phyloP scores from a whole-genome alignment of 169 alveolate genomes.

The Plasmodium knowlesi region DNA sequence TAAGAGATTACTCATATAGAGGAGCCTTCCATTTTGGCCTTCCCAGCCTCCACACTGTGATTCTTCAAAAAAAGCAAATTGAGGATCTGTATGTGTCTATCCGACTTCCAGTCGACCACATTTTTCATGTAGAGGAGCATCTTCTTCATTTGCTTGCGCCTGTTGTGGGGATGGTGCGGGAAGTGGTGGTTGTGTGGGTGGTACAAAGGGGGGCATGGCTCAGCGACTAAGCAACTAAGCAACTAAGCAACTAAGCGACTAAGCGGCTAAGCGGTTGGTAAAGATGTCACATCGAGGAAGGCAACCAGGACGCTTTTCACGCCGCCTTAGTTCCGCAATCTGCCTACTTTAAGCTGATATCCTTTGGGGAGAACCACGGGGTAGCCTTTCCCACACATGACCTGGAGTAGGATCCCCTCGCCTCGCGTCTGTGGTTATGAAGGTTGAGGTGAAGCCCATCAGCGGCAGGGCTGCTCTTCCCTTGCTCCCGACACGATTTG shows the following conservation, averaged over 20 bases:
- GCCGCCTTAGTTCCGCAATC: background rate
- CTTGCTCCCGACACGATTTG: slow-evolving; percentile 15
- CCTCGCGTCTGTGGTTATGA: background rate
- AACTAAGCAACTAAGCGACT: background rate
- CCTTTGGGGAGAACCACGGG: slow-evolving; percentile 62
- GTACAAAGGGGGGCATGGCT: background rate
- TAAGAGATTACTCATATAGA: background rate
- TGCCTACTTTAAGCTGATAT: slow-evolving; percentile 41
- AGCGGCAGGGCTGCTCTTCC: background rate
- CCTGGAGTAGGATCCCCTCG: background rate
- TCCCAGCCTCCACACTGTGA: background rate
- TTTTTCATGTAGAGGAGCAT: slow-evolving; percentile 69
- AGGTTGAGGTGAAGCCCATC: background rate
- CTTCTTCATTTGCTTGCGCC: slow-evolving; percentile 67
- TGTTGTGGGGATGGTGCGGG: background rate
- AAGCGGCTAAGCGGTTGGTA: background rate
- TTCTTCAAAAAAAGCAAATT: slow-evolving; percentile 60
- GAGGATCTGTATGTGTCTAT: slow-evolving; percentile 18
- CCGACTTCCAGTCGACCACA: slow-evolving; percentile 60
- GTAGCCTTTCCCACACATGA: background rate
- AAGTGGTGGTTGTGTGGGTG: background rate
- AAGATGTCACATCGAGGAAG: background rate
- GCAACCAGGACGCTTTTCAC: background rate
- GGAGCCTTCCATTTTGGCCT: background rate
- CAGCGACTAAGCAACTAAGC: background rate